Evolutionary conservation across 2,329 filamentous ascomycete genomes (phyloP), one percentile per base, ranked within the genome.

Genomic region (Aureobasidium lini): DNA sequence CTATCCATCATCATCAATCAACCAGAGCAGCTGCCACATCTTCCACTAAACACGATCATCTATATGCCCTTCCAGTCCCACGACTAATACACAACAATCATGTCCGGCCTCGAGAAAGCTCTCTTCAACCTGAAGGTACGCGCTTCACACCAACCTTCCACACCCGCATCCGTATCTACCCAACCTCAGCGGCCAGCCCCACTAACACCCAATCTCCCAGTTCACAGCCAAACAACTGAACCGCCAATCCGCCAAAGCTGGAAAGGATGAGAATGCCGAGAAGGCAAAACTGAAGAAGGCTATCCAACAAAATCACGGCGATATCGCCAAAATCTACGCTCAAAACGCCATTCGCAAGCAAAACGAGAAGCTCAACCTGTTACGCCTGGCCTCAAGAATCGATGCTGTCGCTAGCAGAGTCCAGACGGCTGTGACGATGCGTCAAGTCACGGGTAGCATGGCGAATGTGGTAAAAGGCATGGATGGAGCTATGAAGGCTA

Each of bases 161-260:
- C 32, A 15, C 13, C 47, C 29, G 37, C 46, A 53, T 18, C 47
- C 57, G 64, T 60, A 32, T 36, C 53, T 62, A 23, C 32, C 10
- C 49, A 29, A 37, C 4, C 34, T 10, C n/a, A 9, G 3, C 10
- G 13, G 13, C 15, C 15, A n/a, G 34, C 34, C 43, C 49, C 59
- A 61, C 69, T 72, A 60, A 73, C 66, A 32, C 42, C 32, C 46
- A 18, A 37, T 39, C 47, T 6, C 44, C 34, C 65, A 83, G 81
- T 84, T 85, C 73, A 85, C 82, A 36, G 79, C 81, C 54, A 85
- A 84, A 70, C 81, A 83, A 72, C 78, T 85, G 58, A 84, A 84
- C 68, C 74, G 82, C 64, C 82, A 85, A 75, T 80, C 83, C 16
- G 78, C 79, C 50, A 84, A 84, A 70, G 82, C 82, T 31, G 79